phyloP scores from a whole-genome alignment of 129 eudicot genomes.

The Erigeron canadensis region DNA sequence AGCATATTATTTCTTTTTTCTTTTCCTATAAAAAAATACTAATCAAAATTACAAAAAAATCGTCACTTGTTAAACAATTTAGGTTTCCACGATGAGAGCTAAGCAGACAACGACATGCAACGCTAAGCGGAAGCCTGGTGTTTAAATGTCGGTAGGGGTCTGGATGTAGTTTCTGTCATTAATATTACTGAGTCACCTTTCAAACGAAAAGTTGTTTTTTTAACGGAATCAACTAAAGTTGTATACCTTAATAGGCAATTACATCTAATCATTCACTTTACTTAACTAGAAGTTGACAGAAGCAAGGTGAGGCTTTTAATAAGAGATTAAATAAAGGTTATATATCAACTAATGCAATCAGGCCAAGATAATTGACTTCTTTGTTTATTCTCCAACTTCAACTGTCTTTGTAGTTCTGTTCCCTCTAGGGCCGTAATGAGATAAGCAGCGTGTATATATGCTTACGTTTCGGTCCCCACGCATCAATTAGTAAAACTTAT shows the following conservation, averaged over 20 bases:
- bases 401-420: neutral
- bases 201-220: no score
- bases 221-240: no score
- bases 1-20: neutral
- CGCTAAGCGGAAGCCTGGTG: no score
- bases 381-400: constrained; percentile 13
- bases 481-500: neutral
- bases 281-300: constrained; percentile 12
- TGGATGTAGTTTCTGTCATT: no score
- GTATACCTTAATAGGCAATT: neutral
- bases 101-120: no score
- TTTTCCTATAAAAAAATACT: neutral
- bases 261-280: constrained; percentile 8
- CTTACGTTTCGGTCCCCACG: constrained; percentile 22
- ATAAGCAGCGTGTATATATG: constrained; percentile 20
- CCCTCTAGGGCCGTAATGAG: constrained; percentile 14
- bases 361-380: constrained; percentile 12
- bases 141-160: no score
- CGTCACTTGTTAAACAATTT: neutral
- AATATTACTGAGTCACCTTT: no score
- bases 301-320: neutral
- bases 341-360: constrained; percentile 27
- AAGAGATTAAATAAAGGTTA: neutral
- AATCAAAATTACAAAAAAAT: neutral
- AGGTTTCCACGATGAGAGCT: no score